These are phyloP conservation scores for Corynascus novoguineensis DNA, from an alignment of 495 filamentous ascomycete species.

Conservation along the genomic window DNA sequence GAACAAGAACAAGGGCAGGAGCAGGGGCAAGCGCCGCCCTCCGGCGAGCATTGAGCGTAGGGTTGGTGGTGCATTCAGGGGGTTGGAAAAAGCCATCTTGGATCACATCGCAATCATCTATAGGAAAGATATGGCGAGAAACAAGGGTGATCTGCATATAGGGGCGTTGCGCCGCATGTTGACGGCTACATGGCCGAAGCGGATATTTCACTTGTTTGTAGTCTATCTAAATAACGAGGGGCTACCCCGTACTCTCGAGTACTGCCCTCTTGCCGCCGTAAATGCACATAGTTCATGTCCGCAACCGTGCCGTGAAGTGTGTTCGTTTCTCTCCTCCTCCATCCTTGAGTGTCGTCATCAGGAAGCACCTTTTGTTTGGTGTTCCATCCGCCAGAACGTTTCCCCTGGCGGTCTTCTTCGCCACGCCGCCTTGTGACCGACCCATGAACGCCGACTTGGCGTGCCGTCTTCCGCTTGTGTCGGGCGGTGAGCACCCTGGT, in stretches of 20 bases:
- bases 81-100: background rate
- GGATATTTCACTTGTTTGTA: background rate
- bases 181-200: background rate
- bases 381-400: too few species aligned
- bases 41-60: slow-evolving; percentile 11
- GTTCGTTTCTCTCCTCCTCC: background rate
- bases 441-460: too few species aligned
- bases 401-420: too few species aligned
- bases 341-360: background rate
- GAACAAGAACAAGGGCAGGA: background rate
- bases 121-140: background rate
- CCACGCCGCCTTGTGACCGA: too few species aligned
- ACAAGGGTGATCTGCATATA: slow-evolving; percentile 23
- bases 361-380: background rate
- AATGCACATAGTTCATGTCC: background rate
- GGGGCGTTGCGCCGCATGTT: slow-evolving; percentile 11
- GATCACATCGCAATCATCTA: background rate
- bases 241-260: background rate
- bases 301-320: background rate
- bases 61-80: background rate
- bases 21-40: slow-evolving; percentile 11
- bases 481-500: too few species aligned
- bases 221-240: background rate
- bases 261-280: background rate
- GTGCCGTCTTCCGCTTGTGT: too few species aligned